Evolutionary conservation across 495 filamentous ascomycete genomes (phyloP), one percentile per base, ranked within the genome.

Genomic region (Pseudotulostoma volvatum): DNA sequence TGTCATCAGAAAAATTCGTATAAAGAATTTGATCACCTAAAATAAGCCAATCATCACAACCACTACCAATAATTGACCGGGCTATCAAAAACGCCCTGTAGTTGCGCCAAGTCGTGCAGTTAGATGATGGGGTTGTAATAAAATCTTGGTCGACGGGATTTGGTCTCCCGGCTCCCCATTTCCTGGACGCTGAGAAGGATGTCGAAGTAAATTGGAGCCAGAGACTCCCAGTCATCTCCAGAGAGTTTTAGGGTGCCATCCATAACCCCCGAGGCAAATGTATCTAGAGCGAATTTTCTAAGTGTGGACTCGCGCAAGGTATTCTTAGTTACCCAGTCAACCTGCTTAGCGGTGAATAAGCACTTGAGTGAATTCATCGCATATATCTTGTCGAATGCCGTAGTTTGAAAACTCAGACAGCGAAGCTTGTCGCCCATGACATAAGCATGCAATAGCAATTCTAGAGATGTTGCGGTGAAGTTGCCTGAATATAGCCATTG

Each of bases 321-420:
- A 35, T 35, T 35, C 9, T 5, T 13, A 5, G 17, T 5, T 8
- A 35, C 33, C 33, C 33, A 35, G 13, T 5, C 14, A 4, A 13
- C 33, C 17, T 35, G 33, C 13, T 35, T 13, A 18, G 33, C 5
- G 13, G 33, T 35, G 17, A 35, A 35, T 5, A 5, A 13, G 33
- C 33, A 35, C 5, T 5, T 5, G n/a, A 5, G 5, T 9, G 13
- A 5, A 13, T 35, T 35, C 14, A 15, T 15, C 14, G 14, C 4
- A 18, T 15, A 35, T 5, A 35, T 35, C 33, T 35, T 35, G n/a
- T 35, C 33, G n/a, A 35, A 35, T 15, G 33, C 33, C 9, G 9
- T 5, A 35, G 33, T 5, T 13, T 18, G 33, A 35, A 35, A 35
- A 13, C 13, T 15, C 5, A 4, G 4, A 35, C 5, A 5, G 13